Percentiles rank a stretch among this genome's conserved stretches.
Conservation (phyloP, 2,329 filamentous ascomycete genomes). For the Chalara sp. region DNA sequence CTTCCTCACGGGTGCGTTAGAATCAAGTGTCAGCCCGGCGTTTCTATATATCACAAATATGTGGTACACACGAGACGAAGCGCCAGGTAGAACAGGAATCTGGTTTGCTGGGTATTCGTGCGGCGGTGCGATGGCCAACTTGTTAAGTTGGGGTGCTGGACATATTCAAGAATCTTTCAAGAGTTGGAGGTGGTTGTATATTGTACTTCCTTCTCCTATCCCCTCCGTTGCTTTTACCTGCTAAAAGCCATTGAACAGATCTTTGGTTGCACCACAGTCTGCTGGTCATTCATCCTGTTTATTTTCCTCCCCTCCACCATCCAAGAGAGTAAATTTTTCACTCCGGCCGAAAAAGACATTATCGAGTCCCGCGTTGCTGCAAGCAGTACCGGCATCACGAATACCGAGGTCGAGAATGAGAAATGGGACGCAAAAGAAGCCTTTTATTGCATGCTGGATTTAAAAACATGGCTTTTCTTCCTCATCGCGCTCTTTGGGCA, state of each 20-base stretch:
- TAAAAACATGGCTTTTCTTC: slow-evolving; percentile 51
- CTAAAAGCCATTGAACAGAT: not conserved
- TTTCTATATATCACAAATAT: slow-evolving; percentile 45
- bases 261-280: not conserved
- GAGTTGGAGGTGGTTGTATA: slow-evolving; percentile 53
- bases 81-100: slow-evolving; percentile 48
- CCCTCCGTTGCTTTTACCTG: not conserved
- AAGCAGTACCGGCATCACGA: not conserved
- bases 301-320: not conserved
- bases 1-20: slow-evolving; percentile 37
- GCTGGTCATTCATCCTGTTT: not conserved
- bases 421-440: slow-evolving; percentile 39
- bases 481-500: slow-evolving; percentile 40
- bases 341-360: not conserved
- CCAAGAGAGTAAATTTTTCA: not conserved
- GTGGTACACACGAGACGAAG: slow-evolving; percentile 41
- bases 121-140: slow-evolving; percentile 42
- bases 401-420: slow-evolving; percentile 18
- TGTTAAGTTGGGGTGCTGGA: slow-evolving; percentile 49
- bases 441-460: slow-evolving; percentile 44
- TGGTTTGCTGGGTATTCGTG: slow-evolving; percentile 53
- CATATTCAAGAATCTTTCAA: slow-evolving; percentile 40
- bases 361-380: not conserved
- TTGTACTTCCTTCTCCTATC: slow-evolving; percentile 9
- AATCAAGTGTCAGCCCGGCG: slow-evolving; percentile 45